Base-by-base conservation (phyloP, 1,284 basidiomycete genomes). In the Ustilago vetiveriae region DNA sequence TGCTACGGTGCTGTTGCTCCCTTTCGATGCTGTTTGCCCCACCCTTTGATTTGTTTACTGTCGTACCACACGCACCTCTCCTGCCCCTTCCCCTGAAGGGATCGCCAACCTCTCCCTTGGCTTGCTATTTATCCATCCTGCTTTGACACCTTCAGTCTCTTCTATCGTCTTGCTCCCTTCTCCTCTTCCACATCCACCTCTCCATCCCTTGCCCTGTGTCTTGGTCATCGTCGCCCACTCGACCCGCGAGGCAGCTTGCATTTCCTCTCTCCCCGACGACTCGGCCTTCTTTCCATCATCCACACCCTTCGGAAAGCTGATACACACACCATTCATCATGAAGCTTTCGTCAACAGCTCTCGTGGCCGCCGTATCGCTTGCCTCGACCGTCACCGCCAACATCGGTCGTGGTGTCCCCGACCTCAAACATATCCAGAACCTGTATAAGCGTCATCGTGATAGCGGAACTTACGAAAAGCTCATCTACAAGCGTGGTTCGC, bases 381-480 rank as follows among this genome's bases (percentile, higher is more conserved):
- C 60, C 53, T 56, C 60, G 14, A 22, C 66, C 13, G 71, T 58
- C 43, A 38, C 50, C 10, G 71, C 71, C 46, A 63, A 57, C 67
- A 75, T 75, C 26, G 73, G 73, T n/a, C 58, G 62, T 17, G 73
- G 73, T 37, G 63, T 75, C 5, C 67, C 73, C 17, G 67, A 74
- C 35, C 45, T 40, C 33, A 49, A 65, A 32, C 30, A 45, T 41
- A 54, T 70, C 10, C 57, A 65, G 41, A 52, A 62, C 57, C 63
- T 71, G 38, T 71, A 71, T 54, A 36, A 39, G 16, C 62, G 68
- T 5, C 53, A 56, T 40, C 57, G 68, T 29, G 68, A 66, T 36
- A 66, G 52, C 17, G 68, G 68, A n/a, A 50, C 62, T 17, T 71
- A 71, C 58, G 6, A 66, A 29, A 63, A 62, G 39, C 50, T 73